Base-by-base conservation (phyloP, 1,284 basidiomycete genomes). In the Tremellales sp. region DNA sequence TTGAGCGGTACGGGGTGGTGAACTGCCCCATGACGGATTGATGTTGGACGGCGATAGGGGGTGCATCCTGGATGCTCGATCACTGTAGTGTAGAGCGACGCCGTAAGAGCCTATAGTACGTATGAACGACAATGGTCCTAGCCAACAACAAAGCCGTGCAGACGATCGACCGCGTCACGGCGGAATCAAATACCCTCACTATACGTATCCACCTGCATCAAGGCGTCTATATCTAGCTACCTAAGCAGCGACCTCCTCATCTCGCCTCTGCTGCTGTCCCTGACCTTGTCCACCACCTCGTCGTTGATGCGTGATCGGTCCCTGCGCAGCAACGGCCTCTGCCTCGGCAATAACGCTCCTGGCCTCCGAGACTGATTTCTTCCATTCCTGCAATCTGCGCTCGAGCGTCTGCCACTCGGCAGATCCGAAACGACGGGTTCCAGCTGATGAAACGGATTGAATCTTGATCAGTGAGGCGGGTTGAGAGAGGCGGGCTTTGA, bases 401-500 rank as follows among this genome's bases (percentile, higher is more conserved):
- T 90, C 87, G 39, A 96, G 80, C 21, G 81, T 77, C 67, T 84
- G 80, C 91, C 91, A 96, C 72, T 94, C 86, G 49, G 80, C 79
- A 29, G 77, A 76, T 60, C 86, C 86, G 66, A 94, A 93, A 25
- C 81, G 78, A 49, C 87, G 84, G 12, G 65, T 57, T 12, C 51
- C 60, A 19, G 58, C 49, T 1, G 87, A 82, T 2, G 85, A 84
- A 1, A 90, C 85, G 33, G 84, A 84, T 48, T 82, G 82, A 57
- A 96, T 81, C 54, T 84, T 84, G 46, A 94, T 77, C 27, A 82
- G 83, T 57, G 86, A 83, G 8, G 82, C 79, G 3, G 85, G 84
- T 70, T 94, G 91, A 3, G 88, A 88, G 36, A 96, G 83, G 64
- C 90, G 89, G 22, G 87, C 91, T 33, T 82, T 82, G 41, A 94